These are phyloP conservation scores for Citrullus amarus DNA, from an alignment of 306 rosid genomes.

Conservation along the genomic window DNA sequence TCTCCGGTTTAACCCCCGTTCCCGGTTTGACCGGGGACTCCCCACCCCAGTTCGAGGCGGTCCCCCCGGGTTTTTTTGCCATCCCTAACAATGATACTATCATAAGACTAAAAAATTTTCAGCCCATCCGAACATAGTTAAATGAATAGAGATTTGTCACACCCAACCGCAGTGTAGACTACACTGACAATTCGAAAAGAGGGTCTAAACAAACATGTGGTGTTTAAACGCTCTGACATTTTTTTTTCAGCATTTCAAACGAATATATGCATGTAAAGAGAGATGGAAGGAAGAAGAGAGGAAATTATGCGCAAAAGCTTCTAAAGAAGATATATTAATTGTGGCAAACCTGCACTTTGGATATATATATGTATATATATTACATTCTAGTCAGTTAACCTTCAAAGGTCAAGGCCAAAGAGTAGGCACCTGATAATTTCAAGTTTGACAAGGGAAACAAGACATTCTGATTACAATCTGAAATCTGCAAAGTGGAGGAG, in stretches of 20 bases:
- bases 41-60: too few relatives aligned
- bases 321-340: constrained; percentile 1
- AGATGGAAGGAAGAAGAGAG: not conserved
- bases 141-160: too few relatives aligned
- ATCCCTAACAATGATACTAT: too few relatives aligned
- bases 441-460: constrained; percentile 6
- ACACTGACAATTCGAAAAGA: not conserved
- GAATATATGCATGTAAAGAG: not conserved
- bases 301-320: constrained; percentile 2
- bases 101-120: not conserved
- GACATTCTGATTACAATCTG: constrained; percentile 5
- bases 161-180: not conserved
- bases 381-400: constrained; percentile 2
- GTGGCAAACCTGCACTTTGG: not conserved
- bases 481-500: not conserved
- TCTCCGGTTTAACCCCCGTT: too few relatives aligned
- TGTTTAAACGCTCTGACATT: not conserved
- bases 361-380: not conserved
- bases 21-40: too few relatives aligned
- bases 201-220: not conserved
- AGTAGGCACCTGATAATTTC: constrained; percentile 6
- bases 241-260: not conserved
- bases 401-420: not conserved
- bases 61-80: too few relatives aligned
- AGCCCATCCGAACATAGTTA: too few relatives aligned